phyloP scores from a whole-genome alignment of 2,329 filamentous ascomycete genomes.

The Aspergillus caelatus region DNA sequence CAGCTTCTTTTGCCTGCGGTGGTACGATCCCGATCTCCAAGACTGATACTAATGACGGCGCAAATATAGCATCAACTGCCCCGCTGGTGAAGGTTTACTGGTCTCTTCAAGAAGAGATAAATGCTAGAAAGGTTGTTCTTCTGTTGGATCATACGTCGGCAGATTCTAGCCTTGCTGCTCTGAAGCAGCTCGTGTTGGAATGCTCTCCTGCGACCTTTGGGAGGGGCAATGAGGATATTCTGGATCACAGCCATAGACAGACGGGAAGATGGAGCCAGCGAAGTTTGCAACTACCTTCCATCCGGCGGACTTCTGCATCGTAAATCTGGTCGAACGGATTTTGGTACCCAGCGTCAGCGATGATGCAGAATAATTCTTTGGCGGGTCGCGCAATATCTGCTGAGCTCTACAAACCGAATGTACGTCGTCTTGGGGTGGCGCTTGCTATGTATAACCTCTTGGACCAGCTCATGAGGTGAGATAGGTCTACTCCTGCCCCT shows the following conservation, averaged over 20 bases:
- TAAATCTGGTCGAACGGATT: constrained; percentile 53
- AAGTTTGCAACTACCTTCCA: too few species aligned
- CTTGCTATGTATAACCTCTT: not conserved
- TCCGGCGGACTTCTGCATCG: constrained; percentile 52
- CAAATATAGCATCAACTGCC: not conserved
- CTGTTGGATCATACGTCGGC: not conserved
- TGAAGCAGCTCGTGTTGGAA: constrained; percentile 31
- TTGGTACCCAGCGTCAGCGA: constrained; percentile 42
- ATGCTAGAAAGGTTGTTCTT: constrained; percentile 12
- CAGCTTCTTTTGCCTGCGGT: constrained; percentile 1
- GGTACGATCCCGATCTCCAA: not conserved
- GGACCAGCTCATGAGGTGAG: not conserved
- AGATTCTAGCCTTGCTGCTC: not conserved
- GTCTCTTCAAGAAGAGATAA: not conserved
- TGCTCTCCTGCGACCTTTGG: constrained; percentile 56
- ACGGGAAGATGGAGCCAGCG: too few species aligned
- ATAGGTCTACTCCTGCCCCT: constrained; percentile 56
- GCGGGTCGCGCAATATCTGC: constrained; percentile 45
- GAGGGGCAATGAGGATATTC: constrained; percentile 46
- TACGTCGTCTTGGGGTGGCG: constrained; percentile 20
- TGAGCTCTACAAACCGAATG: constrained; percentile 62
- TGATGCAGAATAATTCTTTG: constrained; percentile 12
- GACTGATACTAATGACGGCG: not conserved
- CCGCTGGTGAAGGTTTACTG: constrained; percentile 13
- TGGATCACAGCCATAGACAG: constrained; percentile 44